Evolutionary conservation across 1,284 basidiomycete genomes (phyloP).

Genomic region (Leccinum griseonigrum): DNA sequence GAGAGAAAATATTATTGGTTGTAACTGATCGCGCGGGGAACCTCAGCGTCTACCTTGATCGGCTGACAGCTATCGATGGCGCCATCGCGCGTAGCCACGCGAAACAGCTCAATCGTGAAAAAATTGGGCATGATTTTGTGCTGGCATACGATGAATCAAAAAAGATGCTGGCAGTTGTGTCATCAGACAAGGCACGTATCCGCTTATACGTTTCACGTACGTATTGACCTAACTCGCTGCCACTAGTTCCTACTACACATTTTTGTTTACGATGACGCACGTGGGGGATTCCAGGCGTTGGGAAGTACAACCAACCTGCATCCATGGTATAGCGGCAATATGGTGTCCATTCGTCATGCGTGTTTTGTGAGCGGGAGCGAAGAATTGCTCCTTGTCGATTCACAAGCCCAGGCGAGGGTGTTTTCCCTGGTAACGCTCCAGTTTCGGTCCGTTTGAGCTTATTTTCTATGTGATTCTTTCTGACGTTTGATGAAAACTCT

Average conservation of each 20-base stretch:
- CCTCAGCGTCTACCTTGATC: slow-evolving; percentile 41
- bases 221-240: not conserved
- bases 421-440: slow-evolving; percentile 51
- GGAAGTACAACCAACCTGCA: slow-evolving; percentile 42
- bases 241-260: slow-evolving; percentile 40
- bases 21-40: slow-evolving; percentile 35
- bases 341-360: slow-evolving; percentile 32
- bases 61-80: slow-evolving; percentile 28
- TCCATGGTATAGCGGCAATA: slow-evolving; percentile 41
- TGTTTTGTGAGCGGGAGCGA: slow-evolving; percentile 42
- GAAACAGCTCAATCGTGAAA: slow-evolving; percentile 41
- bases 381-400: slow-evolving; percentile 49
- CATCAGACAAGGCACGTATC: slow-evolving; percentile 37
- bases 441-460: slow-evolving; percentile 41
- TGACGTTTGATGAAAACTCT: slow-evolving; percentile 1
- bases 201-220: not conserved
- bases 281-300: slow-evolving; percentile 31
- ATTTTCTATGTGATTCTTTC: not conserved
- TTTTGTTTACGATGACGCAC: slow-evolving; percentile 39
- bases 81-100: slow-evolving; percentile 29
- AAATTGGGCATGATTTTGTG: slow-evolving; percentile 42
- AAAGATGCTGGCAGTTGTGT: slow-evolving; percentile 44
- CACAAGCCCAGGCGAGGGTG: slow-evolving; percentile 38
- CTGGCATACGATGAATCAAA: slow-evolving; percentile 51
- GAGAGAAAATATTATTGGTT: slow-evolving; percentile 42